Conservation (phyloP, 768 basidiomycete genomes). For the Inosperma sp. region DNA sequence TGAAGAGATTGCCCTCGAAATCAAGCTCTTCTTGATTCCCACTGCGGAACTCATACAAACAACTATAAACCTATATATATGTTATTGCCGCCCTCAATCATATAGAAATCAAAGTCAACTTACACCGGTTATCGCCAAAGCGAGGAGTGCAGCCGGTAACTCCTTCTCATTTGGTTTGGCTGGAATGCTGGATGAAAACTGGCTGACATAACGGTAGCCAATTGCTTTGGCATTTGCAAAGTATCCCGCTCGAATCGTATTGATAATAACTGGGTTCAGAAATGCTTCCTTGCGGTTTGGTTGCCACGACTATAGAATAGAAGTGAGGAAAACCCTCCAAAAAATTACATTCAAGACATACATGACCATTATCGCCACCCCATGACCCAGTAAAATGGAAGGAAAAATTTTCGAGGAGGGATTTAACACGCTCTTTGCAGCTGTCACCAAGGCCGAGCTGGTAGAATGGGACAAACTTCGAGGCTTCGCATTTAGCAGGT, state of each 20-base stretch:
- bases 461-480: not conserved
- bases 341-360: not conserved
- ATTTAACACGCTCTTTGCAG: not conserved
- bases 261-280: not conserved
- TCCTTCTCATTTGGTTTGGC: not conserved
- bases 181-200: not conserved
- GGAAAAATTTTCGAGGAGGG: not conserved
- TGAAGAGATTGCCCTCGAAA: too few relatives aligned
- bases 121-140: not conserved
- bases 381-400: slow-evolving; percentile 3
- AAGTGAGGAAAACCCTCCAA: too few relatives aligned
- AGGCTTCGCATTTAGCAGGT: not conserved
- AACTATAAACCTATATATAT: too few relatives aligned
- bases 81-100: too few relatives aligned
- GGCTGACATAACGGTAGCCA: not conserved
- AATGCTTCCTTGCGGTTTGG: not conserved
- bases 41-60: too few relatives aligned
- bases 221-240: not conserved
- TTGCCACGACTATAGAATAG: not conserved
- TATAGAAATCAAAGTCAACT: not conserved
- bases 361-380: not conserved
- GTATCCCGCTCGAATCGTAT: not conserved
- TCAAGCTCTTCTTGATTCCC: too few relatives aligned
- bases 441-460: not conserved
- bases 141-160: not conserved